A percentile compares a stretch with the other conserved stretches of the same genome.
These are phyloP conservation scores for Macrolepiota dolichaula DNA, from an alignment of 768 basidiomycete genomes.

Conservation along the genomic window DNA sequence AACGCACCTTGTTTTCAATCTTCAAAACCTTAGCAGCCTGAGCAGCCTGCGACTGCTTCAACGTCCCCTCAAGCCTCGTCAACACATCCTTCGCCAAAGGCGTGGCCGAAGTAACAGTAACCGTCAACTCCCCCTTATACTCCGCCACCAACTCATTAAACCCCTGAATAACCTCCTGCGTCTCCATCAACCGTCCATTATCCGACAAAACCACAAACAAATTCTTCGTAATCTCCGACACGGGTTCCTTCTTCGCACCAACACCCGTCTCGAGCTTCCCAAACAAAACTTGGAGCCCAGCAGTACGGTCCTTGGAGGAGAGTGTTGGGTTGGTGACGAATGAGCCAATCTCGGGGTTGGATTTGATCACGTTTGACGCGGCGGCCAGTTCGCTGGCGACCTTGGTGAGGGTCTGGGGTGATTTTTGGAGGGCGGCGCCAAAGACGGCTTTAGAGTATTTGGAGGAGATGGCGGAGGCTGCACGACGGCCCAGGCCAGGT, in stretches of 20 bases:
- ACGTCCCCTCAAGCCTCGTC: conserved; percentile 72
- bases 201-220: conserved; percentile 86
- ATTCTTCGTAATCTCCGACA: conserved; percentile 89
- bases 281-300: conserved; percentile 67
- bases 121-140: conserved; percentile 90
- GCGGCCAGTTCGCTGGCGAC: conserved; percentile 81
- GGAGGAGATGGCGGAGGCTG: conserved; percentile 71
- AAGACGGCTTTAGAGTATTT: conserved; percentile 87
- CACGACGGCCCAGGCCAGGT: conserved; percentile 59
- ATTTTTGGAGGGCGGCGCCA: conserved; percentile 78
- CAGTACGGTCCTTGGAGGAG: conserved; percentile 68
- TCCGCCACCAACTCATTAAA: conserved; percentile 88
- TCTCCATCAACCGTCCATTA: conserved; percentile 88
- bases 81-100: conserved; percentile 77
- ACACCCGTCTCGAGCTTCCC: conserved; percentile 55
- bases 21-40: conserved; percentile 87
- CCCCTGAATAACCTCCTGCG: conserved; percentile 82
- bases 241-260: conserved; percentile 65
- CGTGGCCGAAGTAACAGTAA: conserved; percentile 85
- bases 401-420: conserved; percentile 76
- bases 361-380: conserved; percentile 68
- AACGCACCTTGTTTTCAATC: conserved; percentile 82
- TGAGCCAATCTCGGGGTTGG: conserved; percentile 56
- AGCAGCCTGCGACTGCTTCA: conserved; percentile 85
- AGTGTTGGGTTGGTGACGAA: conserved; percentile 93